These are phyloP conservation scores for Solanum pennellii DNA, from an alignment of 257 asterid genomes.

Conservation along the genomic window DNA sequence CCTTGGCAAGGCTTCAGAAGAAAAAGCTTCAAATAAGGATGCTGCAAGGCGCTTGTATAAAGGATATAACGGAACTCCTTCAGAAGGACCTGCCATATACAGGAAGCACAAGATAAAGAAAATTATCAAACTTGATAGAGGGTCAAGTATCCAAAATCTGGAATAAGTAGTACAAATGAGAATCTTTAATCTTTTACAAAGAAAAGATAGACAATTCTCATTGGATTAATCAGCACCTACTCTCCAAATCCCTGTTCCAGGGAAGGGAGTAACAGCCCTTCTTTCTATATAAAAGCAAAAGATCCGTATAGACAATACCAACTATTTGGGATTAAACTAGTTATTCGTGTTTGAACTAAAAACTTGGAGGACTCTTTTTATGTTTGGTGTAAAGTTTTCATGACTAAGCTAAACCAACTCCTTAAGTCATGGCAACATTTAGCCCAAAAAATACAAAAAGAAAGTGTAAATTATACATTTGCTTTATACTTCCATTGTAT, in stretches of 20 bases:
- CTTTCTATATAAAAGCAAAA: not conserved
- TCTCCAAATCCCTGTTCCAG: not conserved
- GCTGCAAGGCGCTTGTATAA: constrained; percentile 62
- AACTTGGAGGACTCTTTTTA: not conserved
- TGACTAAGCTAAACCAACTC: not conserved
- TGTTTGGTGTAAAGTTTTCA: not conserved
- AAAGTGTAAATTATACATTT: not conserved
- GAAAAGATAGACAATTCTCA: not conserved
- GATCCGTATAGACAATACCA: not conserved
- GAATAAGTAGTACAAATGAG: not conserved
- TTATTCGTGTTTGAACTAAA: not conserved
- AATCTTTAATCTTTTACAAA: not conserved
- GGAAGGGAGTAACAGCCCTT: not conserved
- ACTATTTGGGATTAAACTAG: not conserved
- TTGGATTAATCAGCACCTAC: not conserved
- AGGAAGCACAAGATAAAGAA: not conserved
- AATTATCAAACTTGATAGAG: not conserved
- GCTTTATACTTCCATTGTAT: not conserved
- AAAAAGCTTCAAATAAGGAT: constrained; percentile 35
- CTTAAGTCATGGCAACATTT: not conserved
- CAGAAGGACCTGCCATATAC: constrained; percentile 17
- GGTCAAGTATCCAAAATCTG: not conserved
- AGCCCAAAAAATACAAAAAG: not conserved
- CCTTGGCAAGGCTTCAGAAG: constrained; percentile 26
- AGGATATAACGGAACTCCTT: constrained; percentile 62